Conservation (phyloP, 352 stramenopile species). For the Achlya hypogyna region DNA sequence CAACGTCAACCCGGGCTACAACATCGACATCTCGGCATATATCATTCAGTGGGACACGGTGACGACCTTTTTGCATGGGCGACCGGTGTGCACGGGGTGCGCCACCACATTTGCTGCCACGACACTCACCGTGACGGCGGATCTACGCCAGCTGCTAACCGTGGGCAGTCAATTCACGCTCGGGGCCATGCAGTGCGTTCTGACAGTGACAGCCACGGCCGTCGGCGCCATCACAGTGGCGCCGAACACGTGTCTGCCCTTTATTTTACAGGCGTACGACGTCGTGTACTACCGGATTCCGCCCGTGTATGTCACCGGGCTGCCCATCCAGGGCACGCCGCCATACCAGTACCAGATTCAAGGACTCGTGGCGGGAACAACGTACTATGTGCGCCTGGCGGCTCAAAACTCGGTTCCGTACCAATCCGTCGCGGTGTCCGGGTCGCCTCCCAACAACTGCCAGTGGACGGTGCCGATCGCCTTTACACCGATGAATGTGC, state of each 20-base stretch:
- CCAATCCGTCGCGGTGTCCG: constrained; percentile 73
- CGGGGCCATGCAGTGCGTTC: constrained; percentile 36
- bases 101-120: constrained; percentile 33
- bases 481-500: constrained; percentile 68
- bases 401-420: constrained; percentile 84
- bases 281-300: constrained; percentile 55
- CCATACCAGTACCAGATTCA: constrained; percentile 77
- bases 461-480: constrained; percentile 83
- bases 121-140: constrained; percentile 30
- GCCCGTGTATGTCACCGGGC: constrained; percentile 40
- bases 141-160: constrained; percentile 22
- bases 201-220: constrained; percentile 28
- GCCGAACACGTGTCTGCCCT: constrained; percentile 31
- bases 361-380: constrained; percentile 42
- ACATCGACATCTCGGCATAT: constrained; percentile 83
- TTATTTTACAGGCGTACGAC: constrained; percentile 36
- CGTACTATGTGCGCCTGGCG: constrained; percentile 89
- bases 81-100: constrained; percentile 39
- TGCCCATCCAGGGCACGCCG: constrained; percentile 57
- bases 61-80: constrained; percentile 55
- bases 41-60: constrained; percentile 83
- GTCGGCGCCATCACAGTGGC: constrained; percentile 22
- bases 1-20: constrained; percentile 54
- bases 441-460: constrained; percentile 80
- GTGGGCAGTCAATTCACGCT: constrained; percentile 42